Base-by-base conservation (phyloP, 306 rosid genomes). In the Senna siamea region DNA sequence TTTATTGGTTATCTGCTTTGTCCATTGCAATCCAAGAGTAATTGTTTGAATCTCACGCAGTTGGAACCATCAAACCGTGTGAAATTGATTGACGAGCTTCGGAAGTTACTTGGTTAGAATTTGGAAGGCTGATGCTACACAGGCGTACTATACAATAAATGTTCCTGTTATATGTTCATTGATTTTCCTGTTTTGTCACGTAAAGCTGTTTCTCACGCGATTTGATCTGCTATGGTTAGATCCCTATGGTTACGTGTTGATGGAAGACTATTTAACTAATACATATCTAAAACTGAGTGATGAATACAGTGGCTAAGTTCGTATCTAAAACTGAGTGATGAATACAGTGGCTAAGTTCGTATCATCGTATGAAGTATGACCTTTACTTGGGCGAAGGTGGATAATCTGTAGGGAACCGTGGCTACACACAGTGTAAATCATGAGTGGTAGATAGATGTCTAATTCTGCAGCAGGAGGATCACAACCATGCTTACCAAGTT, bases 61-160 rank as follows among this genome's bases (percentile, higher is more conserved):
- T 84, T 95, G 79, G 98, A 87, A 79, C 85, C 93, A 65, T 84
- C 95, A 15, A 82, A 79, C 58, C 86, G 96, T 5, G 74, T 44
- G 14, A 80, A 78, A 72, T 83, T 95, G 74, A 70, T 81, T 0
- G 85, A 86, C 68, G 96, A 92, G 76, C 95, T 95, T 48, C 93
- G 93, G 14, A 88, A 86, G 84, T 90, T 90, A 32, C 96, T 95
- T 17, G 66, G 78, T 70, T 92, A 84, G 78, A 37, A 37, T 5
- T 37, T 37, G 3, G 40, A 69, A 73, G 35, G 22, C 34, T 6
- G 30, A n/a, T 38, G 68, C 68, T 19, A 37, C 30, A 9, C 8
- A 4, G 37, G 47, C 19, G 44, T 34, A 68, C 50, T 43, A 32
- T 34, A 64, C 44, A 50, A 9, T 55, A 43, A 28, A 54, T 15